phyloP scores from a whole-genome alignment of 2,329 filamentous ascomycete genomes.

The Venturia carpophila region DNA sequence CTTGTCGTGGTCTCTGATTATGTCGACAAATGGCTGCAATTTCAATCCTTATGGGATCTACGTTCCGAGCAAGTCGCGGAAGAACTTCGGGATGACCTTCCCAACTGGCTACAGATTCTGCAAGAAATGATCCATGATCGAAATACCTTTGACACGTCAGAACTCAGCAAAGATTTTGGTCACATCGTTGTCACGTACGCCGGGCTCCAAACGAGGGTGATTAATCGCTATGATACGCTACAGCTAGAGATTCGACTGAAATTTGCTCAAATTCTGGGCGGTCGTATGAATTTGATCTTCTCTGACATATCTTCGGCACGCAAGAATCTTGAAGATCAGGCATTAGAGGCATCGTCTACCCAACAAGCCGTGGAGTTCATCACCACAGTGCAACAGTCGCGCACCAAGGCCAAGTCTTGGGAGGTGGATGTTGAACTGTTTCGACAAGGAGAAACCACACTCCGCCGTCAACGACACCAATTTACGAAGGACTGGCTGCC shows the following conservation, averaged over 20 bases:
- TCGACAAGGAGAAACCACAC: slow-evolving; percentile 85
- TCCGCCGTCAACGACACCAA: slow-evolving; percentile 86
- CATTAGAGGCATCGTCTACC: slow-evolving; percentile 87
- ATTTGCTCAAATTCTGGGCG: slow-evolving; percentile 82
- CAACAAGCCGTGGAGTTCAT: slow-evolving; percentile 98
- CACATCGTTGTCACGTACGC: slow-evolving; percentile 96
- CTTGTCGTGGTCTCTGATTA: slow-evolving; percentile 72
- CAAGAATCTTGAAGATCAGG: slow-evolving; percentile 83
- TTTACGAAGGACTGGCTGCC: slow-evolving; percentile 91
- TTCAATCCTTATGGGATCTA: slow-evolving; percentile 96
- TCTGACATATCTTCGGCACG: slow-evolving; percentile 86
- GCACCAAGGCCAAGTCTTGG: slow-evolving; percentile 88
- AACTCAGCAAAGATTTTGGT: slow-evolving; percentile 85
- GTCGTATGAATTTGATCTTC: slow-evolving; percentile 85
- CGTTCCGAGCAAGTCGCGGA: slow-evolving; percentile 95
- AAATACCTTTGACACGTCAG: slow-evolving; percentile 93
- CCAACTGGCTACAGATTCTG: slow-evolving; percentile 89
- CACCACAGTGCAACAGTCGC: slow-evolving; percentile 93
- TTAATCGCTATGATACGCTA: slow-evolving; percentile 99
- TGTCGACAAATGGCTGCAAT: slow-evolving; percentile 96
- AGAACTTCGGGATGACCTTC: slow-evolving; percentile 79
- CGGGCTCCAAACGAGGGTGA: slow-evolving; percentile 97
- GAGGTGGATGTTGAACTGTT: slow-evolving; percentile 94
- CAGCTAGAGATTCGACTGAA: slow-evolving; percentile 94
- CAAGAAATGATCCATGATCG: slow-evolving; percentile 94